Base-by-base conservation (phyloP, 768 basidiomycete genomes). In the Chlorophyllum brunneum region DNA sequence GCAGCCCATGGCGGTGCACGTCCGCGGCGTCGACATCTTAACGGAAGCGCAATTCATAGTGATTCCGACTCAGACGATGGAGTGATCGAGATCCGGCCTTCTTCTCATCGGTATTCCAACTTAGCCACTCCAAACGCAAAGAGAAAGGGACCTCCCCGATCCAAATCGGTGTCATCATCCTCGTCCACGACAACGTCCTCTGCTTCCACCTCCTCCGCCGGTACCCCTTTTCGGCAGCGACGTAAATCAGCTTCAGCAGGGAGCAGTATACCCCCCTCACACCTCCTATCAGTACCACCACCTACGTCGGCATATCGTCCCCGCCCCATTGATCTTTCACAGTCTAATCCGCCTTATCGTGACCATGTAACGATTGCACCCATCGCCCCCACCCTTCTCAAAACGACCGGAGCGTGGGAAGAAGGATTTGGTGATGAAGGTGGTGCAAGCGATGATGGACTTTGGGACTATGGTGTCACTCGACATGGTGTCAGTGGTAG, bases 301-400 rank as follows among this genome's bases (percentile, higher is more conserved):
- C 64, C n/a, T 62, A 55, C 36, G 56, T 59, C 40, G 26, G 50
- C 34, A 16, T 54, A 41, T 49, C 58, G 42, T 22, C 54, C 31
- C n/a, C 64, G 30, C 59, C 61, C 60, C 61, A 62, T 44, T 63
- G 68, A 8, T 61, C 68, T 31, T 58, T 65, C 36, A 59, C 66
- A 67, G 29, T 61, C 63, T 31, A 37, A 40, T 5, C 23, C 59
- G 3, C 56, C 59, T 24, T 62, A 63, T 16, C 58, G 56, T 48
- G 58, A 51, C 38, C 66, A 72, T 56, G 75, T 78, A 38, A 76
- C 69, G 18, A 78, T 76, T 56, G 78, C 70, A 15, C 75, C 70
- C 10, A 79, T 79, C 54, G 74, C 78, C 26, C 80, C 81, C 6
- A 95, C 97, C 4, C 79, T 90, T 40, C 76, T 98, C 58, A 99